Conservation (phyloP, 2,329 filamentous ascomycete genomes). For the Trichoderma sp. region DNA sequence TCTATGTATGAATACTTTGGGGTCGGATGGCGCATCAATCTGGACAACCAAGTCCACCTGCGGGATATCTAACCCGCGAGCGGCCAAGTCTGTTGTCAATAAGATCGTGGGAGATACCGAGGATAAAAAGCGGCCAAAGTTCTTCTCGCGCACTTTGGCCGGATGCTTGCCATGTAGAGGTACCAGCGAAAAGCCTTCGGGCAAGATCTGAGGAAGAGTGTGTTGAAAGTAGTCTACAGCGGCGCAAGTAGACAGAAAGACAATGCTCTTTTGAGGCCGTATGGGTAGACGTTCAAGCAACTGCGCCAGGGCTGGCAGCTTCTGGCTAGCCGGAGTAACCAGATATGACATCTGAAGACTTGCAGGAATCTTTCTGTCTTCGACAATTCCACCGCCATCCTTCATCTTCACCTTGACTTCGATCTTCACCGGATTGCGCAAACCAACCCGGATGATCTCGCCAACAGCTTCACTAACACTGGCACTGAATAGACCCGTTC, state of each 20-base stretch:
- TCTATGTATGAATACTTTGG: conserved; percentile 93
- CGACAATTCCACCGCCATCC: conserved; percentile 67
- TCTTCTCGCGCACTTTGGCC: conserved; percentile 83
- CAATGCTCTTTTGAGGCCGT: conserved; percentile 79
- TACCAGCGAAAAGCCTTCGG: conserved; percentile 68
- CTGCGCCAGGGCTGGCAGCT: conserved; percentile 73
- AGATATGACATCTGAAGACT: conserved; percentile 92
- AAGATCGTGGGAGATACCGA: conserved; percentile 77
- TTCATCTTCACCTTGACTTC: conserved; percentile 85
- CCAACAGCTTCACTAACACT: conserved; percentile 95
- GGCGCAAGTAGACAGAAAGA: conserved; percentile 92
- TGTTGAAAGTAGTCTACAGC: conserved; percentile 93
- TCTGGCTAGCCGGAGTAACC: conserved; percentile 73
- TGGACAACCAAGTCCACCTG: conserved; percentile 91
- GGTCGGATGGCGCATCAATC: conserved; percentile 79
- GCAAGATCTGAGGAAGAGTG: conserved; percentile 73
- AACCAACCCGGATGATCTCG: conserved; percentile 86
- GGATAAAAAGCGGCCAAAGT: conserved; percentile 79
- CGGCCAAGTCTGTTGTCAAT: conserved; percentile 89
- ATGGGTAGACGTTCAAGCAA: conserved; percentile 73
- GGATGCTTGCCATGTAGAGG: conserved; percentile 92
- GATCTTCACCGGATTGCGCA: conserved; percentile 93
- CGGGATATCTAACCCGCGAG: conserved; percentile 88
- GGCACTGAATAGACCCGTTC: conserved; percentile 92
- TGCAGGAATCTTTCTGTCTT: conserved; percentile 87